A percentile compares a stretch with the other conserved stretches of the same genome.
phyloP scores from a whole-genome alignment of 805 yeast genomes.

The Kuraishia hungarica region DNA sequence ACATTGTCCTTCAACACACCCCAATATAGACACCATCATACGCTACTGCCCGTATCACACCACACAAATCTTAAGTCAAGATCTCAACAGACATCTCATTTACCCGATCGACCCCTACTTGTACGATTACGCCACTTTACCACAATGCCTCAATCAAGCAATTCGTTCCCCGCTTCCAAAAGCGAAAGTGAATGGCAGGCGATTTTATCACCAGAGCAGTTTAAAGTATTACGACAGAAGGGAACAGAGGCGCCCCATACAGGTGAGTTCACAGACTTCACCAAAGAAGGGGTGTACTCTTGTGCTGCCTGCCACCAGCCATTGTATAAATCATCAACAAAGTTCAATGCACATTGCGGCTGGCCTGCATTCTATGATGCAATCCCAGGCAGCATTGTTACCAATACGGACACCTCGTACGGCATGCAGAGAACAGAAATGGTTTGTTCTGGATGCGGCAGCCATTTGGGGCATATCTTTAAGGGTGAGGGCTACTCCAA shows the following conservation, averaged over 20 bases:
- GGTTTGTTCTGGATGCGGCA: slow-evolving; percentile 81
- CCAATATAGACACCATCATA: too few species aligned
- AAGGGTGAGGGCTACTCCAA: slow-evolving; percentile 84
- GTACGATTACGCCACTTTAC: too few species aligned
- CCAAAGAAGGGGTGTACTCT: slow-evolving; percentile 52
- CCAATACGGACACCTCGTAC: slow-evolving; percentile 47
- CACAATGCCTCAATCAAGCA: not conserved
- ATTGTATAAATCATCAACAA: slow-evolving; percentile 68
- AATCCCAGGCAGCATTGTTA: slow-evolving; percentile 65
- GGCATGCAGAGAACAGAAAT: slow-evolving; percentile 90
- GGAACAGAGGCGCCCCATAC: slow-evolving; percentile 64
- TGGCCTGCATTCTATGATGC: slow-evolving; percentile 98
- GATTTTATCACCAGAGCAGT: slow-evolving; percentile 64
- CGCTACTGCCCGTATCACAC: too few species aligned
- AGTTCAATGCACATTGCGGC: slow-evolving; percentile 89
- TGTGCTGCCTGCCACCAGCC: slow-evolving; percentile 88
- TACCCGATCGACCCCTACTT: too few species aligned
- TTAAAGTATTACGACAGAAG: slow-evolving; percentile 64
- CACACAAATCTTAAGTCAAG: too few species aligned
- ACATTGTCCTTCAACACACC: too few species aligned
- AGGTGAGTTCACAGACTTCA: slow-evolving; percentile 50
- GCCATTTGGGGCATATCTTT: slow-evolving; percentile 94
- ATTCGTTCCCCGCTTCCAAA: not conserved
- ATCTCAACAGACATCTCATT: too few species aligned
- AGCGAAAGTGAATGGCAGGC: slow-evolving; percentile 67